Evolutionary conservation across 202 grass and related monocot genomes (phyloP), one percentile per base, ranked within the genome.

Genomic region (Cymbopogon flexuosus): DNA sequence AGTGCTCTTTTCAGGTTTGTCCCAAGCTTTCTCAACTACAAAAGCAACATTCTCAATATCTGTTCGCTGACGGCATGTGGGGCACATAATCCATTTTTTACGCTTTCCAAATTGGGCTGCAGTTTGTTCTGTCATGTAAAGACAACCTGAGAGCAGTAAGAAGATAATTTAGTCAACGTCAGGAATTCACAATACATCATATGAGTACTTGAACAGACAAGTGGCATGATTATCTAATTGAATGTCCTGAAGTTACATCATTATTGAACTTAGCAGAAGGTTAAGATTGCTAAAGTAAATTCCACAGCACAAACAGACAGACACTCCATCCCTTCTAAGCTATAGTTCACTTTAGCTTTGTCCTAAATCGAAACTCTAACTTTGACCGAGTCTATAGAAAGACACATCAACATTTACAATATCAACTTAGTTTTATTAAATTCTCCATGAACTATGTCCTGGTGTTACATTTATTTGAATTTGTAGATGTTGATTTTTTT

Each of bases 1-100:
- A 72, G 84, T 70, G 56, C 76, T 75, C 64, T 65, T 83, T 84
- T 89, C 81, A 88, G 51, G 37, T 80, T 78, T 76, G 23, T 66
- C 77, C 65, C 52, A 75, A 69, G 79, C 47, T 76, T 93, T 97
- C 82, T 94, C 94, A 70, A 75, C 81, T 69, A 94, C 94, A 90
- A 88, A 97, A 71, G 94, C 94, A 73, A 97, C 82, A 81, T 90
- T 93, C 65, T 89, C 88, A 76, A 97, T 76, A 86, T 94, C 84
- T 62, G 94, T 97, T 76, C 86, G 90, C 24, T 91, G 94, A 69
- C 90, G 94, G 68, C 94, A 97, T 79, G 92, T 91, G 64, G 94
- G 94, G 79, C 92, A 97, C 88, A 90, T 91, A 79, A 97, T 91
- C 92, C 94, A 97, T 83, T 89, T 94, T 84, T 88, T 81, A 41